Evolutionary conservation across 2,329 filamentous ascomycete genomes (phyloP), one percentile per base, ranked within the genome.

Genomic region (Cladosporium austrohemisphaericum): DNA sequence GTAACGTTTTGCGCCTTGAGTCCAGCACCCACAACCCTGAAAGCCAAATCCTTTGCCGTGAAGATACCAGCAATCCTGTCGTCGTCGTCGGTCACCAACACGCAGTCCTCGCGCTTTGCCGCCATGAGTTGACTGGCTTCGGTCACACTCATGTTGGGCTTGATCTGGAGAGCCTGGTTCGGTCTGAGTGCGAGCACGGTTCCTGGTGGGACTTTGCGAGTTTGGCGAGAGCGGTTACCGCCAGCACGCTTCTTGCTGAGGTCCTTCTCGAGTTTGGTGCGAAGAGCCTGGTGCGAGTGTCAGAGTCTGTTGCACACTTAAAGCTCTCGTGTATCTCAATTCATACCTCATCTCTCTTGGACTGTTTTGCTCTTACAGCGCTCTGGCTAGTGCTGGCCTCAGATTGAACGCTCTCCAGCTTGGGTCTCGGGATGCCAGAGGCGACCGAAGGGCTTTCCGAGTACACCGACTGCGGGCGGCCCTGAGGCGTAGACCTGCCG

Each of bases 61-160:
- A 98, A 98, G 68, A 98, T 98, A 73, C 93, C 93, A 36, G 93
- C 88, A 71, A 98, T 98, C 38, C 93, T 83, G 65, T 98, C 93
- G 70, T 98, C 91, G 57, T 97, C 92, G 68, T 98, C 93, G 33
- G 93, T 98, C 19, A 98, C 93, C 53, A 98, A 75, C 31, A 98
- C 93, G 64, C 93, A 98, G 69, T 98, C 93, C 71, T 98, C 93
- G 62, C 93, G 81, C 79, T 98, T 98, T 43, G 93, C 93, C 49
- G 93, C 93, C 93, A 98, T 98, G 65, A 98, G 77, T 76, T 98
- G 93, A 32, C 93, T 93, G 41, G 93, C 93, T 73, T 98, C 93
- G 56, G 93, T 85, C 50, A 98, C 92, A 41, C 88, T 95, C 20
- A 90, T 96, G 56, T 78, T 81, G 45, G 93, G 93, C 75, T 97